phyloP scores from a whole-genome alignment of 352 stramenopile genomes.

The Phytophthora sp. region DNA sequence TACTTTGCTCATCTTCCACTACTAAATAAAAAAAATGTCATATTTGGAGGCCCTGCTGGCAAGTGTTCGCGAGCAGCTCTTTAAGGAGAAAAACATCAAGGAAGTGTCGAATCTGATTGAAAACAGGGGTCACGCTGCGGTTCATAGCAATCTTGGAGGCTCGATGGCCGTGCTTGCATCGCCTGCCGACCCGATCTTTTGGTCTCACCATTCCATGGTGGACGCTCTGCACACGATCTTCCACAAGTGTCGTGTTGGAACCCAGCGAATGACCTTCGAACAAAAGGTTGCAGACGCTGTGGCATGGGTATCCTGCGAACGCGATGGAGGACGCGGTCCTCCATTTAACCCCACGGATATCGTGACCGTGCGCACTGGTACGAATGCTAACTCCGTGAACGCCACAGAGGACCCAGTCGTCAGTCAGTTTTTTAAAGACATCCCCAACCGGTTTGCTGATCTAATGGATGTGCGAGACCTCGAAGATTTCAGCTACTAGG shows the following conservation, averaged over 20 bases:
- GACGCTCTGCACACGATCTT: constrained; percentile 65
- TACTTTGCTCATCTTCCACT: too few relatives aligned
- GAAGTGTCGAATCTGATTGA: constrained; percentile 42
- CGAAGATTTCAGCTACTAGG: constrained; percentile 47
- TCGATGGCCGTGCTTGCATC: constrained; percentile 45
- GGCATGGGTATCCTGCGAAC: constrained; percentile 42
- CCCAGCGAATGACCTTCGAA: constrained; percentile 35
- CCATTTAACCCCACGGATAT: constrained; percentile 45
- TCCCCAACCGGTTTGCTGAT: constrained; percentile 36
- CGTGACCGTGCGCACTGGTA: constrained; percentile 38
- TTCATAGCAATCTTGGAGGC: constrained; percentile 44
- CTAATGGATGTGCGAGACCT: constrained; percentile 43
- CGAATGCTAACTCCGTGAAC: constrained; percentile 20
- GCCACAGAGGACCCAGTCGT: constrained; percentile 37
- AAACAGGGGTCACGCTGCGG: constrained; percentile 38
- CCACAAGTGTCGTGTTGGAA: constrained; percentile 60
- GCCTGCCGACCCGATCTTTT: constrained; percentile 66
- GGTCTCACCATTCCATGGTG: constrained; percentile 64
- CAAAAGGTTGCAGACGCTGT: constrained; percentile 46
- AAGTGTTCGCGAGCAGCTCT: constrained; percentile 38
- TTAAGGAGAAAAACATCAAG: constrained; percentile 39
- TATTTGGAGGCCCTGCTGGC: too few relatives aligned
- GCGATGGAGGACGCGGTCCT: constrained; percentile 8
- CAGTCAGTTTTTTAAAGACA: constrained; percentile 28
- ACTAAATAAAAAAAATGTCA: too few relatives aligned